Conservation (phyloP, 345 rosid species). For the Crucihimalaya himalaica region DNA sequence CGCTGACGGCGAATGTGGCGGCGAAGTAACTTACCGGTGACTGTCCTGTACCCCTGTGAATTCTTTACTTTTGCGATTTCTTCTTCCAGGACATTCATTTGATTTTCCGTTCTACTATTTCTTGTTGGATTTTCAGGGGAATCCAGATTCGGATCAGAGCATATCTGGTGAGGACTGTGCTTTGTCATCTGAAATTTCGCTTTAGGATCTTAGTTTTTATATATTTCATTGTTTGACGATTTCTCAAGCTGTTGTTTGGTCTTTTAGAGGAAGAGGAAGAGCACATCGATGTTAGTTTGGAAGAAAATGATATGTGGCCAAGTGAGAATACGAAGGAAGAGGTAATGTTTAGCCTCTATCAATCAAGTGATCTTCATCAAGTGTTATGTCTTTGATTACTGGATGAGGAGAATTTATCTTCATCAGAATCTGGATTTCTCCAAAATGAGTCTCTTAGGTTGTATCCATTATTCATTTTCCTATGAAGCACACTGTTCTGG, state of each 20-base stretch:
- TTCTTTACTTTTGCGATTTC: not conserved
- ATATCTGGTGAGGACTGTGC: conserved; percentile 60
- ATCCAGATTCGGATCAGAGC: conserved; percentile 65
- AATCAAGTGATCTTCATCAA: not conserved
- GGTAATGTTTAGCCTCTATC: conserved; percentile 36
- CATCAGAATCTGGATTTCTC: not conserved
- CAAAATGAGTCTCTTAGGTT: not conserved
- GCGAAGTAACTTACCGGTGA: conserved; percentile 50
- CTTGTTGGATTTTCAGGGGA: conserved; percentile 42
- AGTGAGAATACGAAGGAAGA: conserved; percentile 42
- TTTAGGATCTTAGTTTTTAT: not conserved
- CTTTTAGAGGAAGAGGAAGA: conserved; percentile 59
- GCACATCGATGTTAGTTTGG: conserved; percentile 38
- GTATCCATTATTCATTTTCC: not conserved
- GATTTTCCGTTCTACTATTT: conserved; percentile 14
- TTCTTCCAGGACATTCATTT: not conserved
- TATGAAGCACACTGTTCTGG: not conserved
- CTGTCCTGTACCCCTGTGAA: not conserved
- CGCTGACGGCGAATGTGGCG: conserved; percentile 54
- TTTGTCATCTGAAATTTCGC: not conserved
- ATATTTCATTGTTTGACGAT: not conserved
- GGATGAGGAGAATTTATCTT: not conserved
- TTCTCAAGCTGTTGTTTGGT: conserved; percentile 11
- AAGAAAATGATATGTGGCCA: conserved; percentile 44
- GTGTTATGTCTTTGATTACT: not conserved